These are phyloP conservation scores for Prototheca wickerhamii DNA, from an alignment of 163 green algal species.

Conservation along the genomic window DNA sequence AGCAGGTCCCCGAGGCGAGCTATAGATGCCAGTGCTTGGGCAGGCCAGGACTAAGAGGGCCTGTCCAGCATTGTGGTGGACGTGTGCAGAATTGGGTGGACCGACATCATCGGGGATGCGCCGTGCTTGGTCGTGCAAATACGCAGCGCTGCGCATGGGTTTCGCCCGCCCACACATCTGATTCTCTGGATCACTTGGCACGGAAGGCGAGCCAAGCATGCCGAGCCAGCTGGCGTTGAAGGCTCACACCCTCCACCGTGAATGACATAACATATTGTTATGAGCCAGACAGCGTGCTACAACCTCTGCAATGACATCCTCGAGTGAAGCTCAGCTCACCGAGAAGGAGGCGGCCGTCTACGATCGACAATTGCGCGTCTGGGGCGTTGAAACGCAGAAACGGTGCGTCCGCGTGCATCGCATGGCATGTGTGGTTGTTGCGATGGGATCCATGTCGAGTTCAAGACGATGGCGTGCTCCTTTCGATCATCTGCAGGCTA, in stretches of 20 bases:
- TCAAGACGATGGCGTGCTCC: neutral
- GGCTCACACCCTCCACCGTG: slow-evolving; percentile 8
- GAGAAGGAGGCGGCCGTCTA: slow-evolving; percentile 78
- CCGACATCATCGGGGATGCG: too few relatives aligned
- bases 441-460: neutral
- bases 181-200: too few relatives aligned
- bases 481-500: slow-evolving; percentile 41
- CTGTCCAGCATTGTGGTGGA: too few relatives aligned
- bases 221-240: too few relatives aligned
- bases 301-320: neutral
- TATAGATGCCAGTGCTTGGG: too few relatives aligned
- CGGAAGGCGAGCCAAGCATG: too few relatives aligned
- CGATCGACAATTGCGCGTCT: slow-evolving; percentile 85
- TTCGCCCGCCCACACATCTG: too few relatives aligned
- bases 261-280: neutral
- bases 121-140: too few relatives aligned
- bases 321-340: slow-evolving; percentile 36
- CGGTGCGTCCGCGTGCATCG: slow-evolving; percentile 35
- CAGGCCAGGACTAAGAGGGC: too few relatives aligned
- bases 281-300: neutral
- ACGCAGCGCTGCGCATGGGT: too few relatives aligned
- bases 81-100: too few relatives aligned
- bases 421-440: neutral
- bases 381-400: slow-evolving; percentile 86
- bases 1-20: too few relatives aligned